Conservation (phyloP, 345 rosid genomes). For the Psidium guajava region DNA sequence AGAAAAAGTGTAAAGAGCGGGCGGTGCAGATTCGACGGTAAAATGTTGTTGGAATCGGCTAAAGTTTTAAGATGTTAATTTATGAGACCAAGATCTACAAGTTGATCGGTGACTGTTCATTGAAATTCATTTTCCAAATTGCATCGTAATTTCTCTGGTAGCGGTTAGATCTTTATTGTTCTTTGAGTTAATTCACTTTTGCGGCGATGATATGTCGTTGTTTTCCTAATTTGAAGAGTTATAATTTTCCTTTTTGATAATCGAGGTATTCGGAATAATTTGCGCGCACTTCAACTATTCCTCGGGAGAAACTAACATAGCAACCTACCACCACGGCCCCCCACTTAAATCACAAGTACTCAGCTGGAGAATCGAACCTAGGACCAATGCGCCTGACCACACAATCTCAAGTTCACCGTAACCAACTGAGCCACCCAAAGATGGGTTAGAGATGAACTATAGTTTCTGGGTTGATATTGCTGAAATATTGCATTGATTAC, state of each 20-base stretch:
- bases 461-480: background rate
- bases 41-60: background rate
- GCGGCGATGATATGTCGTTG: background rate
- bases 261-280: too few species aligned
- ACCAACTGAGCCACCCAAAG: too few species aligned
- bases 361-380: too few species aligned
- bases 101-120: rapidly evolving
- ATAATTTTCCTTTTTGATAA: too few species aligned
- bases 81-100: background rate
- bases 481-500: background rate
- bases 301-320: too few species aligned
- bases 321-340: too few species aligned
- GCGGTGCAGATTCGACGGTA: rapidly evolving
- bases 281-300: too few species aligned
- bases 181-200: background rate
- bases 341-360: too few species aligned
- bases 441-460: background rate
- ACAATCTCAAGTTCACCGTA: too few species aligned
- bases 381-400: too few species aligned
- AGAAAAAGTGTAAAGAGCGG: too few species aligned
- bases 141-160: background rate
- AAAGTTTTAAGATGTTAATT: background rate
- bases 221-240: background rate
- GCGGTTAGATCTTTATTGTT: background rate
- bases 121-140: background rate